phyloP scores from a whole-genome alignment of 495 filamentous ascomycete genomes.

The Penicillium ochrochloron region DNA sequence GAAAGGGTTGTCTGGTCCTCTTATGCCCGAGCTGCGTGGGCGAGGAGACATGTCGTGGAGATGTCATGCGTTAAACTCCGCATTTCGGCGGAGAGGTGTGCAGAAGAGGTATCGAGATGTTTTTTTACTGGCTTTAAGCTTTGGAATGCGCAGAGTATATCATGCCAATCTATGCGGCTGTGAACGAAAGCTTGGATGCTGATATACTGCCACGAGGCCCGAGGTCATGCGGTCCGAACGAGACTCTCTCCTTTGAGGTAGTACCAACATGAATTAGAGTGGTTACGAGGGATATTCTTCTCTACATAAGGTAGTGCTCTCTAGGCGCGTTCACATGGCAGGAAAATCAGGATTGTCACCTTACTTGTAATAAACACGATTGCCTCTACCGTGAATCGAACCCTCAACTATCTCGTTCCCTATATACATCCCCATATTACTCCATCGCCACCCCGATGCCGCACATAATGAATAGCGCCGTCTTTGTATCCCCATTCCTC shows the following conservation, averaged over 20 bases:
- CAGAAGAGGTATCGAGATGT: background rate
- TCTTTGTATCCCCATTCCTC: too few species aligned
- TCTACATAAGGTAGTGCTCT: too few species aligned
- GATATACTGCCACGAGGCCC: background rate
- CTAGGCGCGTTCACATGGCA: too few species aligned
- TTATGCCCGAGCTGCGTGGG: background rate
- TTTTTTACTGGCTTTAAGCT: background rate
- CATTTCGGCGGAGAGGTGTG: background rate
- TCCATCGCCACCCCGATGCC: too few species aligned
- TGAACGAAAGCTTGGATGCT: background rate
- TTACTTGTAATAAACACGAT: too few species aligned
- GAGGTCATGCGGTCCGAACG: background rate
- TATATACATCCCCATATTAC: too few species aligned
- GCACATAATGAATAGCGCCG: too few species aligned
- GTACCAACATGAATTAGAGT: background rate
- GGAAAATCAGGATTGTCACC: too few species aligned
- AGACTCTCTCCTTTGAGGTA: background rate
- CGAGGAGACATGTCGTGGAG: background rate
- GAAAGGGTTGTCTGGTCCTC: background rate
- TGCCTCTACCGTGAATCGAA: too few species aligned
- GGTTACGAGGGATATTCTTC: background rate
- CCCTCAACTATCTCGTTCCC: too few species aligned
- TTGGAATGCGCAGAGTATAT: background rate
- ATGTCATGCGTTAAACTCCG: background rate
- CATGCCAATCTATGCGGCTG: background rate